Evolutionary conservation across 805 yeast genomes (phyloP).

Genomic region (Torulaspora gathmanii): DNA sequence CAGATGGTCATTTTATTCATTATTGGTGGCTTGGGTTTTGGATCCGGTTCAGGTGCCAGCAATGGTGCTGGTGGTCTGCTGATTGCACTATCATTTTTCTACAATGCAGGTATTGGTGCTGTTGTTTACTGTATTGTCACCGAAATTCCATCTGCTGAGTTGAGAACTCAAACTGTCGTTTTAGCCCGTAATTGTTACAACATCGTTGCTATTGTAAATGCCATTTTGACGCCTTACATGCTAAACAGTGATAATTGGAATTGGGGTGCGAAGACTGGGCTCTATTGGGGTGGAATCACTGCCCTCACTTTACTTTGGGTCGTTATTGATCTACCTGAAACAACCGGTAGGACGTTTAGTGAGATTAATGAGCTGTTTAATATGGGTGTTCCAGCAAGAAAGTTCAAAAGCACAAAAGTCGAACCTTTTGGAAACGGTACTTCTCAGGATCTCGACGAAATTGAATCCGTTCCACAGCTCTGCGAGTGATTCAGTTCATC

Average conservation of each 20-base stretch:
- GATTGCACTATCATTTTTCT: constrained; percentile 42
- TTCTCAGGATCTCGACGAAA: no score
- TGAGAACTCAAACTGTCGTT: constrained; percentile 42
- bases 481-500: no score
- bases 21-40: constrained; percentile 43
- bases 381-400: constrained; percentile 42
- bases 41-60: constrained; percentile 26
- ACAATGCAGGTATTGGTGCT: constrained; percentile 45
- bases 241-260: constrained; percentile 45
- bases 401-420: constrained; percentile 40
- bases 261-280: constrained; percentile 47
- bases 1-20: constrained; percentile 38
- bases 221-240: constrained; percentile 45
- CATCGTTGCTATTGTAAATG: constrained; percentile 34
- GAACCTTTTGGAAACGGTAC: constrained; percentile 34
- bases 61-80: constrained; percentile 48
- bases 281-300: constrained; percentile 41
- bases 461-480: no score
- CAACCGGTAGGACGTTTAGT: constrained; percentile 52
- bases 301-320: constrained; percentile 39
- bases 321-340: constrained; percentile 55
- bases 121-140: constrained; percentile 41
- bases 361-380: constrained; percentile 55
- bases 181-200: constrained; percentile 39
- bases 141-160: constrained; percentile 41